Evolutionary conservation across 345 rosid species (phyloP).

Genomic region (Firmiana major): DNA sequence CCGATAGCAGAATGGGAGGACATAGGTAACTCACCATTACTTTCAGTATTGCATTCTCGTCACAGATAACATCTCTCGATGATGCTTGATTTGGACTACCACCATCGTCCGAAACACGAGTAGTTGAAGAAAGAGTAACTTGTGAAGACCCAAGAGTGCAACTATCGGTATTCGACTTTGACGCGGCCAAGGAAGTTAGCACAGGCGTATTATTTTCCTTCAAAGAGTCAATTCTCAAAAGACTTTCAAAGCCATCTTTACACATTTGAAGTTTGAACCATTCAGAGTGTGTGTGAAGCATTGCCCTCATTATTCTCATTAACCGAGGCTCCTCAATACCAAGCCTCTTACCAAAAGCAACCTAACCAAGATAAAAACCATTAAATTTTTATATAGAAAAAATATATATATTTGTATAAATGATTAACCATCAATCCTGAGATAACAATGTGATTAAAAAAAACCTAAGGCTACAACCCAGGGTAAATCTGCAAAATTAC

Average conservation of each 20-base stretch:
- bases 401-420: background rate
- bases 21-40: slow-evolving; percentile 75
- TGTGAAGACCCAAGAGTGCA: slow-evolving; percentile 76
- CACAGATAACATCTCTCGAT: slow-evolving; percentile 56
- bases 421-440: background rate
- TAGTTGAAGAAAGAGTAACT: slow-evolving; percentile 60
- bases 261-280: slow-evolving; percentile 99
- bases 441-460: background rate
- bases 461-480: background rate
- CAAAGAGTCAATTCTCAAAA: slow-evolving; percentile 64
- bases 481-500: background rate
- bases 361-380: slow-evolving; percentile 34
- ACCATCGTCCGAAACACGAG: slow-evolving; percentile 71
- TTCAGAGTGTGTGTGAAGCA: slow-evolving; percentile 74
- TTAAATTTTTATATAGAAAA: background rate
- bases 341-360: slow-evolving; percentile 69
- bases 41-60: slow-evolving; percentile 88
- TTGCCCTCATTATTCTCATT: slow-evolving; percentile 84
- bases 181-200: slow-evolving; percentile 42
- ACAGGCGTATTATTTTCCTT: slow-evolving; percentile 57
- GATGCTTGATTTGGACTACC: slow-evolving; percentile 71
- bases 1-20: background rate
- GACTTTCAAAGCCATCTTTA: slow-evolving; percentile 58
- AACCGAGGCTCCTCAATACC: slow-evolving; percentile 89
- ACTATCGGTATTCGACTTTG: slow-evolving; percentile 61